Conservation (phyloP, 2,329 filamentous ascomycete genomes). For the Colletotrichum sp. region DNA sequence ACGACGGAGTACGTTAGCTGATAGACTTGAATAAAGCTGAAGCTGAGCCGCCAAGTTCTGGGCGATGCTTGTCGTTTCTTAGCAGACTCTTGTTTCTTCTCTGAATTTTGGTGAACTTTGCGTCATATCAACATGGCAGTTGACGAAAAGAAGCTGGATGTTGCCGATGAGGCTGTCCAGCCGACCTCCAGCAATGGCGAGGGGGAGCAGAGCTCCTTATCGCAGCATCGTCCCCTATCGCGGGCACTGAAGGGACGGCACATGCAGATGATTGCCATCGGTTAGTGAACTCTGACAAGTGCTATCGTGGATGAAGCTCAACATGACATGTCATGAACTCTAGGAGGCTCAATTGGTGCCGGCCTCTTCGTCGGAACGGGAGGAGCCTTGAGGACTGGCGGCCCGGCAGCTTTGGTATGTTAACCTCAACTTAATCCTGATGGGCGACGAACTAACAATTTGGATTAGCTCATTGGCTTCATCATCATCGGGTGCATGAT, state of each 20-base stretch:
- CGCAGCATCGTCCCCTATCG: not conserved
- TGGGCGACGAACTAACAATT: accelerated
- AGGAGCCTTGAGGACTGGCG: not conserved
- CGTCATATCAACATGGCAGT: not conserved
- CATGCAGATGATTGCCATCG: slow-evolving; percentile 60
- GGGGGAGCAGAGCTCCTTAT: not conserved
- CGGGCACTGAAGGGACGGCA: slow-evolving; percentile 34
- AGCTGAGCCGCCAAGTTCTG: not conserved
- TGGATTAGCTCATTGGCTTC: slow-evolving; percentile 48
- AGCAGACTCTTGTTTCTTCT: not conserved
- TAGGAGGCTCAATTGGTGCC: not conserved
- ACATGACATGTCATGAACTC: not conserved
- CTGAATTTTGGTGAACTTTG: not conserved
- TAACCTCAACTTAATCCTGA: accelerated
- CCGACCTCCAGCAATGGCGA: not conserved
- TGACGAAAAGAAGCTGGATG: not conserved
- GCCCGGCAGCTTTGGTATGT: not conserved
- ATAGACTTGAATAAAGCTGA: not conserved
- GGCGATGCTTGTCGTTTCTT: not conserved
- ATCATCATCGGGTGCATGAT: slow-evolving; percentile 60
- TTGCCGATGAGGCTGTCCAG: not conserved
- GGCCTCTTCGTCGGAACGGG: not conserved
- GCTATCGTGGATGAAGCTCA: not conserved
- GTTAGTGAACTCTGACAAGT: not conserved
- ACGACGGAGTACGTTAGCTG: not conserved